Base-by-base conservation (phyloP, 306 rosid genomes). In the Carpinus fangiana region DNA sequence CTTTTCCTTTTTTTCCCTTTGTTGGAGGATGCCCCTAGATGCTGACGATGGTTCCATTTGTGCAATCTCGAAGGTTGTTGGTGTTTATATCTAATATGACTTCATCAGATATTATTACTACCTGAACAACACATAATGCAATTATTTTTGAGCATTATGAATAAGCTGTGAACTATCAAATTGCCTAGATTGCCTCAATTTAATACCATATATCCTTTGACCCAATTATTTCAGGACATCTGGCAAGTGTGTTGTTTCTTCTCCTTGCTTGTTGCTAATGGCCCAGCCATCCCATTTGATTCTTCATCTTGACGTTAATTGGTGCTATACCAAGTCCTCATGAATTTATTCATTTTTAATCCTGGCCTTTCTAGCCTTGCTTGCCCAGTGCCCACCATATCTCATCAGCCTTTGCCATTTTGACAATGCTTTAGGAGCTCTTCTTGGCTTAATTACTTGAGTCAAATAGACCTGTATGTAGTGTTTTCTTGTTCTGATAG, bases 341-440 rank as follows among this genome's bases (percentile, higher is more conserved):
- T 45, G 17, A 12, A 23, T 43, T n/a, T 47, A 28, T 26, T 65
- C 34, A 7, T 43, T 60, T 64, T 57, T 50, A 18, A n/a, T 26
- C 52, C 55, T 41, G 6, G 5, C 55, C 11, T 53, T 45, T 34
- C 46, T 41, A 4, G 5, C 55, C 11, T 53, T 45, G 21, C 46
- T 72, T 47, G 5, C 50, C n/a, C 56, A 31, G 34, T 50, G 45
- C 61, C 26, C 23, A 43, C 10, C 13, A 41, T 17, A 41, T 18
- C 6, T 70, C 68, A 9, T 48, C 12, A 18, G 57, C 61, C 12
- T 11, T 59, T 59, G 34, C 12, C 65, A 10, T 59, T 4, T 57
- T 61, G 46, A 41, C 70, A 57, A 8, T 80, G 86, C 74, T 66
- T 38, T 66, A 31, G 50, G 72, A 38, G 21, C 1, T 34, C 47